Evolutionary conservation across 139 green algal species (phyloP), one percentile per base, ranked within the genome.

Genomic region (Ulvella scutata): DNA sequence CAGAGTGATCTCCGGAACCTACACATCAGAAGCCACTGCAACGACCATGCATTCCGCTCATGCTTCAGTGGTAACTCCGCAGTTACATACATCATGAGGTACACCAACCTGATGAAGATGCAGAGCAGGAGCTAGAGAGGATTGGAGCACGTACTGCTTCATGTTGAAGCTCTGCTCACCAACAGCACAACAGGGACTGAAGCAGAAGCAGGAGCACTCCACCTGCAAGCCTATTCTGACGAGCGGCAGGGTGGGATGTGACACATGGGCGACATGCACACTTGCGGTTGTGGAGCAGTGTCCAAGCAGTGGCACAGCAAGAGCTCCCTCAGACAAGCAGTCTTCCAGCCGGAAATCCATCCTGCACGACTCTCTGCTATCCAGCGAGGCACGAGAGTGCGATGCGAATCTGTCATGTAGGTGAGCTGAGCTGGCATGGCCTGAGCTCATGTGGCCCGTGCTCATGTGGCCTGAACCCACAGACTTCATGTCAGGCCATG

Each of bases 51-150:
- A n/a, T n/a, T n/a, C n/a, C n/a, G n/a, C n/a, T n/a, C n/a, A n/a
- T n/a, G 59, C 33, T 75, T 36, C 38, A 87, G 73, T 7, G 83
- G 79, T 3, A 77, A 80, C n/a, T n/a, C n/a, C 3, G 81, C 79
- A 2, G 34, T 38, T 9, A 88, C 13, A 3, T 72, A 28, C 26
- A 77, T 28, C 2, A 80, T 80, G 38, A 84, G 23, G 2, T 82
- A 61, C 3, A 77, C 77, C 37, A 74, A 80, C 80, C 77, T 85
- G 77, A 28, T 3, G 13, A n/a, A n/a, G n/a, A n/a, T n/a, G n/a
- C n/a, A n/a, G n/a, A n/a, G n/a, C n/a, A n/a, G n/a, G n/a, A n/a
- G n/a, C n/a, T n/a, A n/a, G n/a, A n/a, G n/a, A n/a, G n/a, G n/a
- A n/a, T n/a, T n/a, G n/a, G n/a, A n/a, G n/a, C n/a, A n/a, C n/a